Base-by-base conservation (phyloP, 805 yeast genomes). In the Wickerhamomyces queroliae region DNA sequence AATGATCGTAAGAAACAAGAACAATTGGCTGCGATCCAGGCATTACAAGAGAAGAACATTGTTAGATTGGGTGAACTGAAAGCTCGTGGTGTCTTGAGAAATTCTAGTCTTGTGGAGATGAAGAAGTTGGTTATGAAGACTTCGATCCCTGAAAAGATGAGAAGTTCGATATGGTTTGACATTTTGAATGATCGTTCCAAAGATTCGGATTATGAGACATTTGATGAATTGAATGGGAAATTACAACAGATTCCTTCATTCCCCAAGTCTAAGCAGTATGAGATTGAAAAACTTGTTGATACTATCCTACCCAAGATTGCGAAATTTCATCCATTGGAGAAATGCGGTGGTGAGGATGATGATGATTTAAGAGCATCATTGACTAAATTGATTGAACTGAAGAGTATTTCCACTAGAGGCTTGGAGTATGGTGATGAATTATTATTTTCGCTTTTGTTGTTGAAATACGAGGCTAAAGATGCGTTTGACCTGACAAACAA, bases 371-470 rank as follows among this genome's bases (percentile, higher is more conserved):
- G 47, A 16, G 40, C 48, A 6, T 53, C 59, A 19, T 43, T 66
- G 34, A 37, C 52, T 7, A 39, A 53, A 28, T 40, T 64, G 45
- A 40, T 66, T 38, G 48, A 64, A 44, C 35, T 65, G 29, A 62
- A 62, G 46, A 53, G 65, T 20, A 58, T 67, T 12, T 64, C 70
- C 1, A 41, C 50, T 21, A 52, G 53, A 23, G 70, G 70, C 2
- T 38, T 65, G 26, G 45, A 58, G 13, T 51, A 54, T 3, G 65
- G 64, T 27, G 71, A 66, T 44, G 63, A 56, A 38, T 37, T 59
- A 20, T 29, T 64, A 12, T 57, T 64, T 44, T 58, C 48, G 7
- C 13, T 47, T 1, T 29, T 52, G 7, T 25, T 53, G 13, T 26
- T 47, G n/a, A 48, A 48, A 30, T 53, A 52, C 40, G 49, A 48